Evolutionary conservation across 495 filamentous ascomycete species (phyloP).

Genomic region (Penicillium arizonense): DNA sequence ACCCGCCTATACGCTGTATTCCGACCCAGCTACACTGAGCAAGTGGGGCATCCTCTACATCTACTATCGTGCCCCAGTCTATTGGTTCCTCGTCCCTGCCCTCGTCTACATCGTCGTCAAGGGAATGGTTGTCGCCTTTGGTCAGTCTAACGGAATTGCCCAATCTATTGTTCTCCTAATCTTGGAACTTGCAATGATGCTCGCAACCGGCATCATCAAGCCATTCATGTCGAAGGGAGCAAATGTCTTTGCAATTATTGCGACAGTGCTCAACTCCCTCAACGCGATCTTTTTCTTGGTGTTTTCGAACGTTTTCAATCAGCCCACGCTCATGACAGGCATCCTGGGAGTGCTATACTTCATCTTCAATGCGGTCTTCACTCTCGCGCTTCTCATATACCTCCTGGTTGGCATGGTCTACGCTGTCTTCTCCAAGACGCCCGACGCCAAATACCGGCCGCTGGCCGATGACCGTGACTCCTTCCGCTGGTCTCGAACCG

Average conservation of each 20-base stretch:
- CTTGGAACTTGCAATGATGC: conserved; percentile 77
- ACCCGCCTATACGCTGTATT: conserved; percentile 95
- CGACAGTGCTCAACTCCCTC: conserved; percentile 82
- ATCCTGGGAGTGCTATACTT: conserved; percentile 94
- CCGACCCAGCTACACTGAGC: conserved; percentile 86
- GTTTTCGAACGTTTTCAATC: conserved; percentile 77
- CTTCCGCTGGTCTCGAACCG: conserved; percentile 84
- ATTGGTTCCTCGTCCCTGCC: conserved; percentile 88
- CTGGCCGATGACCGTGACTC: conserved; percentile 94
- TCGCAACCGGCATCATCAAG: conserved; percentile 72
- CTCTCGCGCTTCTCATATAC: conserved; percentile 79
- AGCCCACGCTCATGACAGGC: conserved; percentile 80
- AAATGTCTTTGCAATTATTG: conserved; percentile 92
- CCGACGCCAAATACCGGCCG: conserved; percentile 87
- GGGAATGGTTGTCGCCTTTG: conserved; percentile 84
- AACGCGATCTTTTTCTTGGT: conserved; percentile 83
- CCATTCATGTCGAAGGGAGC: conserved; percentile 99
- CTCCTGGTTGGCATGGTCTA: conserved; percentile 80
- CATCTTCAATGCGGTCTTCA: conserved; percentile 86
- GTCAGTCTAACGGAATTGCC: conserved; percentile 63
- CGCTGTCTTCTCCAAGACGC: conserved; percentile 87
- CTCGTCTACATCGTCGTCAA: conserved; percentile 80
- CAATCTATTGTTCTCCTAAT: conserved; percentile 84
- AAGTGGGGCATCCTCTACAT: conserved; percentile 99
- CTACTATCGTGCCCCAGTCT: conserved; percentile 91